phyloP scores from a whole-genome alignment of 371 early-diverging fungal genomes.

The Zychaea mexicana region DNA sequence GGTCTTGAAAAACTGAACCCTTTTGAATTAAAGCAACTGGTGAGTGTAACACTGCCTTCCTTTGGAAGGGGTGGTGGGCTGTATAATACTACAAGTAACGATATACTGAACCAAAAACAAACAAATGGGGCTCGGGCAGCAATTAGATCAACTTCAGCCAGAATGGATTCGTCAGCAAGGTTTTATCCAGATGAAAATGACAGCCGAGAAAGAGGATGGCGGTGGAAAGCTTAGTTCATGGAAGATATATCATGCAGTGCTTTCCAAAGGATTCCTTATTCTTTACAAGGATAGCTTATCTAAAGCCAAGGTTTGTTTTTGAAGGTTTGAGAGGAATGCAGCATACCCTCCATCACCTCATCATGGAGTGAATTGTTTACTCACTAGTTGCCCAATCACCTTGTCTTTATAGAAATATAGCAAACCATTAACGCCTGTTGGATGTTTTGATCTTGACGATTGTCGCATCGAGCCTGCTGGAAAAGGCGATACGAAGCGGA shows the following conservation, averaged over 20 bases:
- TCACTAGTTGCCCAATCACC: background rate
- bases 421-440: constrained; percentile 40
- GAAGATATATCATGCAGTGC: constrained; percentile 48
- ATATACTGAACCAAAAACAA: background rate
- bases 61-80: too few relatives aligned
- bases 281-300: constrained; percentile 43
- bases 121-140: constrained; percentile 15
- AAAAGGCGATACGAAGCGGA: constrained; percentile 35
- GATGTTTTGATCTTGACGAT: constrained; percentile 47
- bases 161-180: constrained; percentile 43
- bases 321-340: too few relatives aligned
- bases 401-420: constrained; percentile 25
- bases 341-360: background rate
- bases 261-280: constrained; percentile 44
- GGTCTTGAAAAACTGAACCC: constrained; percentile 28
- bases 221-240: constrained; percentile 50
- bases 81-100: background rate
- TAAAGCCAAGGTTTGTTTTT: constrained; percentile 41
- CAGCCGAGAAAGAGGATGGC: constrained; percentile 45
- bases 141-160: constrained; percentile 35
- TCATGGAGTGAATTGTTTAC: too few relatives aligned
- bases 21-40: constrained; percentile 35
- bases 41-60: too few relatives aligned
- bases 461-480: constrained; percentile 51
- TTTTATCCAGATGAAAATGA: constrained; percentile 52